Percentiles rank a stretch among this genome's conserved stretches.
These are phyloP conservation scores for Penicillium salamii DNA, from an alignment of 495 filamentous ascomycete species.

Conservation along the genomic window DNA sequence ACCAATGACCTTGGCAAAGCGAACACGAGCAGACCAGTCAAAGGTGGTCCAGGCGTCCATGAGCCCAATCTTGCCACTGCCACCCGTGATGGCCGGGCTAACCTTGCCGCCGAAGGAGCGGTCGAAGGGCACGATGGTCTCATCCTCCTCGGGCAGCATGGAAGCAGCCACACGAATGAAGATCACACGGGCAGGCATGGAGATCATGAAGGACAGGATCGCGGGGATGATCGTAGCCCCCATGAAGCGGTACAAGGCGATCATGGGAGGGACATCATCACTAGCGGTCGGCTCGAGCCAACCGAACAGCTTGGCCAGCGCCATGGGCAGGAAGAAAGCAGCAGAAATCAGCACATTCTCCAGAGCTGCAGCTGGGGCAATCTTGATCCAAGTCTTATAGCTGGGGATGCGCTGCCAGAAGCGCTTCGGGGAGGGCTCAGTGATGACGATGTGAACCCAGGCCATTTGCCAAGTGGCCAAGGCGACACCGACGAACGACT, in stretches of 20 bases:
- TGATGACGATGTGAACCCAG: conserved; percentile 63
- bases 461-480: conserved; percentile 50
- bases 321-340: conserved; percentile 39
- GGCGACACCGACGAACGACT: conserved; percentile 39
- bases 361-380: conserved; percentile 51
- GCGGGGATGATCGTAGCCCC: conserved; percentile 32
- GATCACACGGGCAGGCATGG: conserved; percentile 60
- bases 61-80: conserved; percentile 64
- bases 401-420: conserved; percentile 51
- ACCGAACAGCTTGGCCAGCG: conserved; percentile 25
- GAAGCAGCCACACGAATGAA: conserved; percentile 70
- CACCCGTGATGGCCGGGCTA: conserved; percentile 60
- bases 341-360: conserved; percentile 32
- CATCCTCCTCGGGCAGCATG: conserved; percentile 63
- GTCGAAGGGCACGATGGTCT: conserved; percentile 76
- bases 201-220: conserved; percentile 45
- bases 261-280: conserved; percentile 12
- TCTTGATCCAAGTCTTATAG: conserved; percentile 41
- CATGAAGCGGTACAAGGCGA: conserved; percentile 27
- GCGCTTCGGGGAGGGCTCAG: conserved; percentile 49
- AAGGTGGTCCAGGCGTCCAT: conserved; percentile 71
- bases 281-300: conserved; percentile 25
- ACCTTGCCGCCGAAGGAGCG: conserved; percentile 62
- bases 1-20: conserved; percentile 64
- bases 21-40: conserved; percentile 58